A percentile compares a stretch with the other conserved stretches of the same genome.
Conservation (phyloP, 2,329 filamentous ascomycete genomes). For the Trichoderma cornu-damae region DNA sequence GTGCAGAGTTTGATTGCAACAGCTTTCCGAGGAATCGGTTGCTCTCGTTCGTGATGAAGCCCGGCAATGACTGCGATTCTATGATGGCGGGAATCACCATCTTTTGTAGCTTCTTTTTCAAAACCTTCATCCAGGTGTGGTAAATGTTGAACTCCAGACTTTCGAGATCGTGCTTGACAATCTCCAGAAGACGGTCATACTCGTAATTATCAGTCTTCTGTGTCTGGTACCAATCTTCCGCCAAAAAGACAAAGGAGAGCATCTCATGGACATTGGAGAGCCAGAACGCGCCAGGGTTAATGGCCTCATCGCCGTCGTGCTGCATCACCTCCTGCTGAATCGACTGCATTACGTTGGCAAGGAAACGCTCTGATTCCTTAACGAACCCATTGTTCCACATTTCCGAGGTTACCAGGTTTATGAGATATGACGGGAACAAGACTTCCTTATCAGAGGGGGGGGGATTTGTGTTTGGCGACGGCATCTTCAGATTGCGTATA, state of each 20-base stretch:
- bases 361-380: conserved; percentile 97
- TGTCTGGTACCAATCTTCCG: conserved; percentile 98
- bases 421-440: conserved; percentile 95
- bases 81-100: conserved; percentile 99
- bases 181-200: conserved; percentile 94
- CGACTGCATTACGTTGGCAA: conserved; percentile 99
- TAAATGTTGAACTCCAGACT: conserved; percentile 99
- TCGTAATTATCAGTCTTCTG: conserved; percentile 99
- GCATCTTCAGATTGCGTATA: conserved; percentile 95
- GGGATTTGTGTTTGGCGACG: conserved; percentile 76
- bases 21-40: conserved; percentile 98
- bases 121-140: conserved; percentile 99
- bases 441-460: conserved; percentile 97
- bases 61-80: conserved; percentile 94
- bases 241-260: conserved; percentile 98
- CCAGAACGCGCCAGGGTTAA: conserved; percentile 98
- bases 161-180: conserved; percentile 98
- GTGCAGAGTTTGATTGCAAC: conserved; percentile 79
- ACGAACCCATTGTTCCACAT: conserved; percentile 99
- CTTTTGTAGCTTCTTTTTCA: conserved; percentile 99
- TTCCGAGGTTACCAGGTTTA: conserved; percentile 97
- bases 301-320: conserved; percentile 92
- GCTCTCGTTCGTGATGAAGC: conserved; percentile 97
- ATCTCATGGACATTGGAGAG: conserved; percentile 99
- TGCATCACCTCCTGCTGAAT: conserved; percentile 99